Evolutionary conservation across 371 early-diverging fungal genomes (phyloP).

Genomic region (Caulochytrium protostelioides): DNA sequence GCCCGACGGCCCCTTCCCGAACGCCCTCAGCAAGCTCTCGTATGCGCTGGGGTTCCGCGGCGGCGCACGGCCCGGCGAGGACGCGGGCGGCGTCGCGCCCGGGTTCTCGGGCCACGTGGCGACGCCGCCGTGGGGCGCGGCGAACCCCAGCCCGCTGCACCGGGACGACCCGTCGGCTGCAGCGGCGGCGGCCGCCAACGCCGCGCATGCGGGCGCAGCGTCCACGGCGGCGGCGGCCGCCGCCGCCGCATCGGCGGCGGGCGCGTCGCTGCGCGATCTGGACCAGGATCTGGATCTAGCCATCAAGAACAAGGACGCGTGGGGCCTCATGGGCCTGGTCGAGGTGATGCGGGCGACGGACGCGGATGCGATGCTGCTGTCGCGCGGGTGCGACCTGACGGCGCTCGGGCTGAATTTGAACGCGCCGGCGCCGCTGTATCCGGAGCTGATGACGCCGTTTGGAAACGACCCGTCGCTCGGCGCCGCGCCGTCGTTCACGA

Average conservation of each 20-base stretch:
- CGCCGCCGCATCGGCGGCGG: too few relatives aligned
- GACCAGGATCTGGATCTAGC: neutral
- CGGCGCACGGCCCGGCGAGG: too few relatives aligned
- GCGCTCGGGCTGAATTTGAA: constrained; percentile 53
- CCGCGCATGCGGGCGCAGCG: too few relatives aligned
- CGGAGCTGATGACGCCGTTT: constrained; percentile 67
- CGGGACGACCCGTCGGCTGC: too few relatives aligned
- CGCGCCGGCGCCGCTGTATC: constrained; percentile 46
- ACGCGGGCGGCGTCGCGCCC: too few relatives aligned
- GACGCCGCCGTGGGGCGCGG: too few relatives aligned
- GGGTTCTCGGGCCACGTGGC: too few relatives aligned
- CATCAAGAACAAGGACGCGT: constrained; percentile 17
- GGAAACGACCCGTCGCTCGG: constrained; percentile 27
- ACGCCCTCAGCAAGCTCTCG: too few relatives aligned
- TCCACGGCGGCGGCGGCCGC: neutral
- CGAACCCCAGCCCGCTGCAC: too few relatives aligned
- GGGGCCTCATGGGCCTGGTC: constrained; percentile 45
- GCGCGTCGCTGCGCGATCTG: neutral
- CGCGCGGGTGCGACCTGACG: constrained; percentile 53
- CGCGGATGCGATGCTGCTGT: constrained; percentile 42
- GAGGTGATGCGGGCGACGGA: constrained; percentile 51
- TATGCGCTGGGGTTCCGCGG: too few relatives aligned
- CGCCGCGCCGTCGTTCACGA: constrained; percentile 47
- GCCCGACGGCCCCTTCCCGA: too few relatives aligned
- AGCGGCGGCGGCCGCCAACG: too few relatives aligned